phyloP scores from a whole-genome alignment of 257 asterid species.

The Nicotiana knightiana region DNA sequence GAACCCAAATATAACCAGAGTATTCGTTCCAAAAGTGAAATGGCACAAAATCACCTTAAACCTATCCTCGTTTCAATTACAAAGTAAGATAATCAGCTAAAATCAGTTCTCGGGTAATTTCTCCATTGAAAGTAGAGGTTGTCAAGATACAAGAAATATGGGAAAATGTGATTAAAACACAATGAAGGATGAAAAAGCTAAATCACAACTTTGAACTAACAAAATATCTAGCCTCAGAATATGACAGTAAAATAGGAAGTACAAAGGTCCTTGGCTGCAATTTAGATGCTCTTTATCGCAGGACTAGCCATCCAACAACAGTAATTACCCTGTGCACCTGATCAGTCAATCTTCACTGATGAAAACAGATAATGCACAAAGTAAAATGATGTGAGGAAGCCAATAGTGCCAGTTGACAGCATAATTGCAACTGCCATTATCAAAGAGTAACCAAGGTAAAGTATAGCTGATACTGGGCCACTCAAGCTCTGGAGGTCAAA shows the following conservation, averaged over 20 bases:
- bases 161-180: background rate
- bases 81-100: background rate
- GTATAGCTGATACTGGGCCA: slow-evolving; percentile 72
- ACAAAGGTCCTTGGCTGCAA: slow-evolving; percentile 11
- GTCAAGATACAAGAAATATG: slow-evolving; percentile 1
- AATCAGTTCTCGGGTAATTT: background rate
- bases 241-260: slow-evolving; percentile 5
- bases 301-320: slow-evolving; percentile 5
- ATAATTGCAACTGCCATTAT: slow-evolving; percentile 72
- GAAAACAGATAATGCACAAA: slow-evolving; percentile 83
- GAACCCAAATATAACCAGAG: background rate
- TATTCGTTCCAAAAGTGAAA: background rate
- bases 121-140: background rate
- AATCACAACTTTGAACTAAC: slow-evolving; percentile 29
- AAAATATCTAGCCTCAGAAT: slow-evolving; percentile 23
- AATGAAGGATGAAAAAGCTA: slow-evolving; percentile 21
- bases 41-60: background rate
- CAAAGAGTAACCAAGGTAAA: slow-evolving; percentile 72
- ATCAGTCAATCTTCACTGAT: slow-evolving; percentile 80
- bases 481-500: slow-evolving; percentile 85
- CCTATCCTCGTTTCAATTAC: background rate
- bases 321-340: background rate
- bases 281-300: slow-evolving; percentile 11
- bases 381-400: slow-evolving; percentile 76
- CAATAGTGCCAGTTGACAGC: slow-evolving; percentile 79